Evolutionary conservation across 768 basidiomycete genomes (phyloP).

Genomic region (Auricularia sp.): DNA sequence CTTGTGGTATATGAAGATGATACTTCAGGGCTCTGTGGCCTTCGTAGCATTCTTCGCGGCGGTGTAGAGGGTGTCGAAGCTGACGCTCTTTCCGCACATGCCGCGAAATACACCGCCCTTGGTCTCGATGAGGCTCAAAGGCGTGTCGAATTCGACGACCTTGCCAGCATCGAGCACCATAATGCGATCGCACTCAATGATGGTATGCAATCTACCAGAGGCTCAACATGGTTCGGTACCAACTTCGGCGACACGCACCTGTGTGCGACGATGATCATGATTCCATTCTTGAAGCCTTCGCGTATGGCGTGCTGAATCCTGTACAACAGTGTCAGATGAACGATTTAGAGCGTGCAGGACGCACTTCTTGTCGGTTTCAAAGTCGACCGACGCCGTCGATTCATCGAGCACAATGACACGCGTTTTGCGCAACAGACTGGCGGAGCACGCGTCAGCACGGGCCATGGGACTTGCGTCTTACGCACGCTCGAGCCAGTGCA

Average conservation of each 20-base stretch:
- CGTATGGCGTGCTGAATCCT: slow-evolving; percentile 6
- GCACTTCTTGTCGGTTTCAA: not conserved
- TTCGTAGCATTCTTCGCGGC: slow-evolving; percentile 24
- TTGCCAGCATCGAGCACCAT: slow-evolving; percentile 57
- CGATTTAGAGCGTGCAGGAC: not conserved
- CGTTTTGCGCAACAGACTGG: slow-evolving; percentile 4
- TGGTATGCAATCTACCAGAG: slow-evolving; percentile 69
- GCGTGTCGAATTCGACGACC: slow-evolving; percentile 41
- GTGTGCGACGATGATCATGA: slow-evolving; percentile 9
- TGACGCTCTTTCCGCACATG: slow-evolving; percentile 59
- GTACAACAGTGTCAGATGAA: not conserved
- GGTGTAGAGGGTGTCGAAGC: slow-evolving; percentile 47
- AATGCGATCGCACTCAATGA: slow-evolving; percentile 73
- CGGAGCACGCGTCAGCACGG: not conserved
- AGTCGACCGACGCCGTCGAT: slow-evolving; percentile 1
- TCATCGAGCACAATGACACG: slow-evolving; percentile 6
- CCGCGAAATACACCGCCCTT: slow-evolving; percentile 39
- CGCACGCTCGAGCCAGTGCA: slow-evolving; percentile 5
- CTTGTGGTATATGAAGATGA: too few species aligned
- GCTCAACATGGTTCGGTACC: slow-evolving; percentile 21
- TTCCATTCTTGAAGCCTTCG: slow-evolving; percentile 4
- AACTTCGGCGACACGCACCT: not conserved
- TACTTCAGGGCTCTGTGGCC: too few species aligned
- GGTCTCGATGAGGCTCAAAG: slow-evolving; percentile 35
- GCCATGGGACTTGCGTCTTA: slow-evolving; percentile 11